Conservation (phyloP, 306 rosid genomes). For the Cucurbita ficifolia region DNA sequence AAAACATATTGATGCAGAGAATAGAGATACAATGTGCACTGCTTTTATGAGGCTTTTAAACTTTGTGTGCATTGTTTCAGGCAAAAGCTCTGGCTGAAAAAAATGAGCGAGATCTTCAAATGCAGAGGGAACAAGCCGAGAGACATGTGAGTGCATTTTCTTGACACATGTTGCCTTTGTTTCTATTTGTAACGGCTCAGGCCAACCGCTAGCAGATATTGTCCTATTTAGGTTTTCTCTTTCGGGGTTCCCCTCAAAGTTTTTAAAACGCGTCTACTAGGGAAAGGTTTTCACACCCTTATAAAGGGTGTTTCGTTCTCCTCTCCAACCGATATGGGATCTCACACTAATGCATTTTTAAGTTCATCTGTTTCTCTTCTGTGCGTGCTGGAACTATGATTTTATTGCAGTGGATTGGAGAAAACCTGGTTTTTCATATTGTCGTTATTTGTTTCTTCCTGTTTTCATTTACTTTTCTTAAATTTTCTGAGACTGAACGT, state of each 20-base stretch:
- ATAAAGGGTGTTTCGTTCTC: too few species aligned
- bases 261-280: too few species aligned
- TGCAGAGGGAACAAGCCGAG: conserved; percentile 94
- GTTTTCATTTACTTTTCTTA: neutral
- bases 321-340: too few species aligned
- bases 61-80: conserved; percentile 26
- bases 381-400: neutral
- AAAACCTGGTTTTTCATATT: neutral
- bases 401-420: neutral
- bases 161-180: conserved; percentile 5
- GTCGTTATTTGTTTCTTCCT: neutral
- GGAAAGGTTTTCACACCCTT: too few species aligned
- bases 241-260: too few species aligned
- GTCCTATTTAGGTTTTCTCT: too few species aligned
- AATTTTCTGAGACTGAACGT: neutral
- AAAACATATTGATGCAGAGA: neutral
- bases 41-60: neutral
- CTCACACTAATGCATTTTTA: neutral
- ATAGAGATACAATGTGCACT: neutral
- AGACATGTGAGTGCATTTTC: conserved; percentile 49
- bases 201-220: too few species aligned
- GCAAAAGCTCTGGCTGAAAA: conserved; percentile 90
- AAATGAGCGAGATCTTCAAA: conserved; percentile 89
- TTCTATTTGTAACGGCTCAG: neutral
- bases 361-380: neutral